Percentiles rank a stretch among this genome's conserved stretches.
Conservation (phyloP, 2,329 filamentous ascomycete species). For the Westerdykella sp. region DNA sequence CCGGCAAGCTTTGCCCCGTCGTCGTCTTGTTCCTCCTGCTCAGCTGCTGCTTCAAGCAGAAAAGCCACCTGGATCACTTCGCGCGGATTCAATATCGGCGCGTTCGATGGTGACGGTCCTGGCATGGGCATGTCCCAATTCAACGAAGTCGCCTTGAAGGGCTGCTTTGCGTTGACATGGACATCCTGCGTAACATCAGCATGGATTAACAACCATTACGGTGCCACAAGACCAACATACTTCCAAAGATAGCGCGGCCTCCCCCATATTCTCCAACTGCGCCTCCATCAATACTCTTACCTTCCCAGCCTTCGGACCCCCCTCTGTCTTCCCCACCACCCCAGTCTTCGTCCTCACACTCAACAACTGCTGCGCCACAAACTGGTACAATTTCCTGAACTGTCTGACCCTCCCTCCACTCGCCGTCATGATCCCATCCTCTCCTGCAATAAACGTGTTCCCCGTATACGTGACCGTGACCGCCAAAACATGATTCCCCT, state of each 20-base stretch:
- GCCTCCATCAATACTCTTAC: slow-evolving; percentile 75
- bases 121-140: slow-evolving; percentile 48
- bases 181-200: slow-evolving; percentile 34
- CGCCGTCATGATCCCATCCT: slow-evolving; percentile 31
- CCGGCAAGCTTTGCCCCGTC: slow-evolving; percentile 21
- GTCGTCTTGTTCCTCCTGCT: slow-evolving; percentile 42
- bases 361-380: slow-evolving; percentile 82
- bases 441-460: slow-evolving; percentile 51
- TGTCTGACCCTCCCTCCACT: slow-evolving; percentile 64
- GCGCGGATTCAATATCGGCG: slow-evolving; percentile 51
- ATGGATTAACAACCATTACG: neutral
- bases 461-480: slow-evolving; percentile 95
- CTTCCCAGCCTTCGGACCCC: slow-evolving; percentile 45
- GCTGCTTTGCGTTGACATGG: slow-evolving; percentile 45
- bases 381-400: slow-evolving; percentile 94
- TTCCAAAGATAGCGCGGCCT: slow-evolving; percentile 74
- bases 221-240: slow-evolving; percentile 3
- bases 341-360: slow-evolving; percentile 75
- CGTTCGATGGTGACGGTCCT: slow-evolving; percentile 24
- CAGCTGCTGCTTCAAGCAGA: slow-evolving; percentile 47
- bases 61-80: slow-evolving; percentile 63
- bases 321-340: slow-evolving; percentile 43
- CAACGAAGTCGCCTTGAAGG: slow-evolving; percentile 49
- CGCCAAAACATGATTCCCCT: slow-evolving; percentile 86
- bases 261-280: slow-evolving; percentile 90